Evolutionary conservation across 1,284 basidiomycete species (phyloP).

Genomic region (Heterobasidion annosum): DNA sequence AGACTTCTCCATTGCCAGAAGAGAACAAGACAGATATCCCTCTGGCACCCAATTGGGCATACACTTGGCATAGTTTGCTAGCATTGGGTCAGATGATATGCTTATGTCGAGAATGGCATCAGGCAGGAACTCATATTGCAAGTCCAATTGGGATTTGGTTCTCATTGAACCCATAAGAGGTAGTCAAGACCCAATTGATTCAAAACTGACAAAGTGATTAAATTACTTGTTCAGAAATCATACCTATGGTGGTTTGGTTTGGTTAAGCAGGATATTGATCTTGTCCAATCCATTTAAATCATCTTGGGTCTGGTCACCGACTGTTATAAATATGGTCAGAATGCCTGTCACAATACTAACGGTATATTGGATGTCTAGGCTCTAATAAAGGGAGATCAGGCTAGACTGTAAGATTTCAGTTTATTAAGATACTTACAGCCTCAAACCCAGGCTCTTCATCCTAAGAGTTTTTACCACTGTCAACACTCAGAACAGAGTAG

Average conservation of each 20-base stretch:
- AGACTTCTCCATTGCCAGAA: conserved; percentile 4
- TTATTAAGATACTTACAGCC: not conserved
- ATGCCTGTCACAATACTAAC: conserved; percentile 3
- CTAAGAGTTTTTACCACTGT: not conserved
- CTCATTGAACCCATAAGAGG: conserved; percentile 22
- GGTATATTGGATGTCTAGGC: conserved; percentile 5
- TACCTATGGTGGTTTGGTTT: conserved; percentile 30
- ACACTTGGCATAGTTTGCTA: conserved; percentile 2
- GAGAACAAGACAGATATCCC: conserved; percentile 1
- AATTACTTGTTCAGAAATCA: not conserved
- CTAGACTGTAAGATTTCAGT: not conserved
- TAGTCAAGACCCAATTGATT: conserved; percentile 30
- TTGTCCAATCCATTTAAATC: conserved; percentile 19
- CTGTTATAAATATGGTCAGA: conserved; percentile 1
- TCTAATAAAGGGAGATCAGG: not conserved
- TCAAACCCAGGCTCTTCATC: not conserved
- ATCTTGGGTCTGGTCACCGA: conserved; percentile 5
- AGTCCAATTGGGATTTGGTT: conserved; percentile 10
- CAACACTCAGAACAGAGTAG: not conserved
- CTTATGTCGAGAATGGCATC: not conserved
- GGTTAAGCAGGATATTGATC: conserved; percentile 23
- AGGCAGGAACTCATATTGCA: not conserved
- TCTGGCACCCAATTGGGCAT: conserved; percentile 4
- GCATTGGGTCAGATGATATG: not conserved
- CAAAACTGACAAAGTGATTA: not conserved